Percentiles rank a stretch among this genome's conserved stretches.
These are phyloP conservation scores for Candida krabiensis DNA, from an alignment of 805 yeast species.

Conservation along the genomic window DNA sequence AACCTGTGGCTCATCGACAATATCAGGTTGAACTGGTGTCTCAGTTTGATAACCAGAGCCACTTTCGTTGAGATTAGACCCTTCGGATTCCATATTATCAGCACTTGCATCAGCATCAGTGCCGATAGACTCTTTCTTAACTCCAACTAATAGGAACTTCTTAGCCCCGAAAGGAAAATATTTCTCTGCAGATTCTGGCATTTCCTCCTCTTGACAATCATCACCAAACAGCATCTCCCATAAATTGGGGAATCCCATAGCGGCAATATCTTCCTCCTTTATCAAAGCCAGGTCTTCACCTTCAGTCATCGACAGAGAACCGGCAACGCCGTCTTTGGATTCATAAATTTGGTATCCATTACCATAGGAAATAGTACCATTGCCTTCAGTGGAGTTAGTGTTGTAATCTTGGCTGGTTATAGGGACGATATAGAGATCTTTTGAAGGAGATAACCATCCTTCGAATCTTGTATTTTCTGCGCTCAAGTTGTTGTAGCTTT, in stretches of 20 bases:
- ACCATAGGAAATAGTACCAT: slow-evolving; percentile 6
- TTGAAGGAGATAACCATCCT: slow-evolving; percentile 29
- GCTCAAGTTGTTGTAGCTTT: slow-evolving; percentile 17
- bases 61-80: slow-evolving; percentile 1
- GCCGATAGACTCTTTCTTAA: slow-evolving; percentile 16
- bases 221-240: slow-evolving; percentile 21
- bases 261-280: slow-evolving; percentile 26
- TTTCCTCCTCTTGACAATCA: slow-evolving; percentile 13
- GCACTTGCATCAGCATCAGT: not conserved
- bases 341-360: slow-evolving; percentile 17
- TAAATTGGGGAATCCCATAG: slow-evolving; percentile 29
- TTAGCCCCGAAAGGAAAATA: slow-evolving; percentile 7
- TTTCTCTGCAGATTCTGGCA: not conserved
- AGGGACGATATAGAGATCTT: slow-evolving; percentile 27
- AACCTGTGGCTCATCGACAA: no score
- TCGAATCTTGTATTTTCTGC: slow-evolving; percentile 18
- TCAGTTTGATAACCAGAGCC: not conserved
- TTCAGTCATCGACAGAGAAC: slow-evolving; percentile 3
- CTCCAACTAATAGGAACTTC: slow-evolving; percentile 27
- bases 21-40: not conserved
- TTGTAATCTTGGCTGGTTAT: not conserved
- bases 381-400: slow-evolving; percentile 1
- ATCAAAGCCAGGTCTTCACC: slow-evolving; percentile 15
- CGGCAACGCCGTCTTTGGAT: slow-evolving; percentile 3
- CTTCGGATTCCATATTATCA: not conserved